Evolutionary conservation across 805 yeast genomes (phyloP).

Genomic region (Tetrapisispora taiwanensis): DNA sequence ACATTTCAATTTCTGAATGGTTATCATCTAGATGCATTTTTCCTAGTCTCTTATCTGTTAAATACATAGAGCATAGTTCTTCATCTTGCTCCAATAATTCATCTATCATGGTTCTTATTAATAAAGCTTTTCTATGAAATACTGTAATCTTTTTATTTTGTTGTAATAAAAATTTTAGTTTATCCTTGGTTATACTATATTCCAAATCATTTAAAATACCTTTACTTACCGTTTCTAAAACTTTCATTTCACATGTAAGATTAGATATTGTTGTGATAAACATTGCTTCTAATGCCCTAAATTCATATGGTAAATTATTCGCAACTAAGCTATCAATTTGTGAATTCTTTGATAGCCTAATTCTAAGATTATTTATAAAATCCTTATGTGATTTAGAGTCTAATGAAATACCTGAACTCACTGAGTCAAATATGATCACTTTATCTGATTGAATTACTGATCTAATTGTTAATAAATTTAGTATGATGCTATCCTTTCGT

Average conservation of each 20-base stretch:
- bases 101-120: constrained; percentile 76
- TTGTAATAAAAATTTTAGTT: constrained; percentile 64
- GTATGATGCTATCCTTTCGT: constrained; percentile 59
- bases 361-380: constrained; percentile 17
- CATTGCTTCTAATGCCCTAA: constrained; percentile 82
- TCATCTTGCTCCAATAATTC: constrained; percentile 84
- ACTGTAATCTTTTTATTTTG: constrained; percentile 78
- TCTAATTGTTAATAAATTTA: constrained; percentile 68
- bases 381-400: constrained; percentile 22
- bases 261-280: constrained; percentile 71
- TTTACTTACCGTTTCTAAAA: constrained; percentile 64
- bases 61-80: constrained; percentile 67
- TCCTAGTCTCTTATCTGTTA: constrained; percentile 50
- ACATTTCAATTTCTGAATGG: constrained; percentile 81
- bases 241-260: constrained; percentile 77
- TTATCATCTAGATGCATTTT: constrained; percentile 44
- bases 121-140: constrained; percentile 71
- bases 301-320: constrained; percentile 65
- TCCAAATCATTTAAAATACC: constrained; percentile 73
- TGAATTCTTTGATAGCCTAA: constrained; percentile 17
- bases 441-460: constrained; percentile 67
- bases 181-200: constrained; percentile 67
- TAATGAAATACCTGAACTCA: constrained; percentile 19
- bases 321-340: constrained; percentile 10
- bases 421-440: constrained; percentile 62